Conservation (phyloP, 192 early-diverging fungal genomes). For the Entomortierella chlamydospora region DNA sequence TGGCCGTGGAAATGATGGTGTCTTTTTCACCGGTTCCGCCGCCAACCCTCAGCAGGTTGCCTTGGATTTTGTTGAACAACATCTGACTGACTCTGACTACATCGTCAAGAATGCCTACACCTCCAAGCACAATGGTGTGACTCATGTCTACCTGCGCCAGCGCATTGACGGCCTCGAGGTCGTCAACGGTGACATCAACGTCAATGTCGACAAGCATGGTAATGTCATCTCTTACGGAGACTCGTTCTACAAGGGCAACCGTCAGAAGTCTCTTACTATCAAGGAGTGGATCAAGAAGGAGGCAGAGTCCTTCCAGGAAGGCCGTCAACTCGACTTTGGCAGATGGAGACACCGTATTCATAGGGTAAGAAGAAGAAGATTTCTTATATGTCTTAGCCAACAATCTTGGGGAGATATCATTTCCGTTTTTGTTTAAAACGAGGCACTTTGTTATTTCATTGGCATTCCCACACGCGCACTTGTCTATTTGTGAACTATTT, state of each 20-base stretch:
- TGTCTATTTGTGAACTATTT: too few species aligned
- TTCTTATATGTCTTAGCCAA: neutral
- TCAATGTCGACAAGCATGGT: conserved; percentile 79
- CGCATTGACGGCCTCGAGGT: conserved; percentile 74
- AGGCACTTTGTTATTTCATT: too few species aligned
- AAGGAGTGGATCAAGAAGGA: conserved; percentile 61
- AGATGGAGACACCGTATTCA: conserved; percentile 35
- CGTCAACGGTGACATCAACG: conserved; percentile 85
- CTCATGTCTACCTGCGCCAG: conserved; percentile 89
- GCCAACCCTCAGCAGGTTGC: conserved; percentile 55
- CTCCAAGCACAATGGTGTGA: conserved; percentile 78
- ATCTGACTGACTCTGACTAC: conserved; percentile 59
- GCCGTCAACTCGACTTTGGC: conserved; percentile 45
- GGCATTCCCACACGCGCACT: too few species aligned
- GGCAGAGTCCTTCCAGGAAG: conserved; percentile 34
- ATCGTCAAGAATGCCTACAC: conserved; percentile 76
- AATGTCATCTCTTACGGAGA: conserved; percentile 81
- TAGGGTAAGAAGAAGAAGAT: conserved; percentile 13
- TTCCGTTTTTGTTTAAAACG: too few species aligned
- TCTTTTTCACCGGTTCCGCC: conserved; percentile 32
- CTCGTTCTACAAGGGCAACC: conserved; percentile 66
- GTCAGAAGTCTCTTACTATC: conserved; percentile 54
- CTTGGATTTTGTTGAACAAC: conserved; percentile 59
- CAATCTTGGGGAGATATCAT: too few species aligned
- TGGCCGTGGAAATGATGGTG: conserved; percentile 4